A percentile compares a stretch with the other conserved stretches of the same genome.
phyloP scores from a whole-genome alignment of 108 stramenopile species.

The Nitzschia palea region DNA sequence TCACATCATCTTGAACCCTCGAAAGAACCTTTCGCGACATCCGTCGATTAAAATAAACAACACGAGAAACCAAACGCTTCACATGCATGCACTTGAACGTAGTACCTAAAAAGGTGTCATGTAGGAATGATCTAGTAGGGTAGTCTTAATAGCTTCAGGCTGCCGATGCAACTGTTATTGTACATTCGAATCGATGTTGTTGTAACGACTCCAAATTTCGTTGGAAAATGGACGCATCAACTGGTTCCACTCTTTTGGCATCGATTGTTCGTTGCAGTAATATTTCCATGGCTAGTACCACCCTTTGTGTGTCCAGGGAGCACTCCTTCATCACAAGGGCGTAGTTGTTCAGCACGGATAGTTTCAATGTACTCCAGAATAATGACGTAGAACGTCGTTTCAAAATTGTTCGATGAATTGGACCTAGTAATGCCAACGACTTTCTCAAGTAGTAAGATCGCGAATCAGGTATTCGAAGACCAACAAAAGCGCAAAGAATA shows the following conservation, averaged over 20 bases:
- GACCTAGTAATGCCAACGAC: background rate
- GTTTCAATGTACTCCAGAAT: conserved; percentile 2
- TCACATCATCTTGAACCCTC: no score
- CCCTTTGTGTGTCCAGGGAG: background rate
- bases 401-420: background rate
- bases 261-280: background rate
- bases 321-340: background rate
- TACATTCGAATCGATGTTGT: background rate
- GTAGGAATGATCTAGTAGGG: no score
- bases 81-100: no score
- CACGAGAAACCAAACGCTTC: no score
- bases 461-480: conserved; percentile 1
- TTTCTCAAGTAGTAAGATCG: background rate
- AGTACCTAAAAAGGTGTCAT: no score
- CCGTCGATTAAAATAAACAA: no score
- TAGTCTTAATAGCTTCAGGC: background rate
- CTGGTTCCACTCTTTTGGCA: background rate
- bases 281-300: background rate
- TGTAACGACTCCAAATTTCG: background rate
- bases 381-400: background rate
- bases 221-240: background rate
- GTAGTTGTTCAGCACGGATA: conserved; percentile 4
- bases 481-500: conserved; percentile 1
- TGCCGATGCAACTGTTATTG: background rate
- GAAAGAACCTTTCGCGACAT: no score